Percentiles rank a stretch among this genome's conserved stretches.
Evolutionary conservation across 2,329 filamentous ascomycete species (phyloP).

Genomic region (Phialophora expanda): DNA sequence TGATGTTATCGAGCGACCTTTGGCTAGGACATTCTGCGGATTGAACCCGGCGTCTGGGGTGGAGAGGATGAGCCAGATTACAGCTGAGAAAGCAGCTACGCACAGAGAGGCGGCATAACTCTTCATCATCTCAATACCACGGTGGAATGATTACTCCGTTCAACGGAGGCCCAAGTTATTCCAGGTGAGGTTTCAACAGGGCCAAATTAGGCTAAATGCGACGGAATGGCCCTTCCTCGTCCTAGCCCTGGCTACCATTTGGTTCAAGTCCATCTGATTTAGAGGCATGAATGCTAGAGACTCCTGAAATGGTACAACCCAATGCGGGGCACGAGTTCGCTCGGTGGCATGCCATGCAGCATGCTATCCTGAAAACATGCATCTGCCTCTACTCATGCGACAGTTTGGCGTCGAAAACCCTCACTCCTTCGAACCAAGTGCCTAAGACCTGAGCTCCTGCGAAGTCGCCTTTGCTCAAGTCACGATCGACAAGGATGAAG

Average conservation of each 20-base stretch:
- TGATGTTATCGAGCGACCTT: slow-evolving; percentile 11
- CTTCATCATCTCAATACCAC: not conserved
- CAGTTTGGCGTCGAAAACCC: slow-evolving; percentile 26
- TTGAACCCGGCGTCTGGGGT: slow-evolving; percentile 5
- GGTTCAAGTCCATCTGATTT: not conserved
- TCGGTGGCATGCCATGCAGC: not conserved
- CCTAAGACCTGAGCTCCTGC: slow-evolving; percentile 40
- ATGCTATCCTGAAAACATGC: not conserved
- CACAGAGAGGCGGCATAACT: not conserved
- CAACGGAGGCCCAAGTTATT: not conserved
- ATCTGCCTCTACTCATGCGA: not conserved
- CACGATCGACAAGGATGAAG: slow-evolving; percentile 43
- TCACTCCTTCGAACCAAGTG: slow-evolving; percentile 42
- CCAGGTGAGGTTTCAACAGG: not conserved
- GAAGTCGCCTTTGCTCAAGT: slow-evolving; percentile 43
- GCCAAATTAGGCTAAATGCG: slow-evolving; percentile 15
- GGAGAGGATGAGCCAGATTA: slow-evolving; percentile 1
- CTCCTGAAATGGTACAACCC: not conserved
- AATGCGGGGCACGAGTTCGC: not conserved
- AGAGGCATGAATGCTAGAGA: not conserved
- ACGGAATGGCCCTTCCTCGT: not conserved
- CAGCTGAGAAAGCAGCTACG: slow-evolving; percentile 1
- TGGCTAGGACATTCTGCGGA: slow-evolving; percentile 9
- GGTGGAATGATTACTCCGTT: not conserved
- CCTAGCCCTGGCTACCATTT: not conserved